A percentile compares a stretch with the other conserved stretches of the same genome.
Evolutionary conservation across 2,329 filamentous ascomycete species (phyloP).

Genomic region (Trichoderma sp.): DNA sequence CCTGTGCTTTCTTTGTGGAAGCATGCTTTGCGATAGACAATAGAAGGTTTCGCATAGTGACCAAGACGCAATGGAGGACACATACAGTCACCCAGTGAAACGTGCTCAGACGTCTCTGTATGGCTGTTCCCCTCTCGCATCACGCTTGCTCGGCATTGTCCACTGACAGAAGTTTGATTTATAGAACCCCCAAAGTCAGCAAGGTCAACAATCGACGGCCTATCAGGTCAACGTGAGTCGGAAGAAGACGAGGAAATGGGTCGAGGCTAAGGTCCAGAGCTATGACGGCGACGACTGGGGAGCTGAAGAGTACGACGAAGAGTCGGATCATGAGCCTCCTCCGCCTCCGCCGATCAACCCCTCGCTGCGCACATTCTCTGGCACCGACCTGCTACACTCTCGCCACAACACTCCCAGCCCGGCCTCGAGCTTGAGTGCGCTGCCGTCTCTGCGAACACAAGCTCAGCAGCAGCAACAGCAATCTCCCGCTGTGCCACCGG

Average conservation of each 20-base stretch:
- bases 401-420: constrained; percentile 10
- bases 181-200: constrained; percentile 34
- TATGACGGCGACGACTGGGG: constrained; percentile 97
- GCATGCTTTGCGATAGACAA: constrained; percentile 16
- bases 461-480: constrained; percentile 2
- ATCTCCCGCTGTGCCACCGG: background rate
- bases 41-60: constrained; percentile 11
- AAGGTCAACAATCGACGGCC: constrained; percentile 31
- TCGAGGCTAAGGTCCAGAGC: constrained; percentile 79
- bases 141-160: background rate
- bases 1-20: background rate
- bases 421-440: constrained; percentile 7
- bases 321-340: constrained; percentile 41
- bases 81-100: constrained; percentile 18
- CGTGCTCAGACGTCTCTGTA: constrained; percentile 21
- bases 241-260: constrained; percentile 92
- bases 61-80: constrained; percentile 22
- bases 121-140: background rate
- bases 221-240: constrained; percentile 88
- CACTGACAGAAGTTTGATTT: background rate
- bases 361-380: constrained; percentile 15
- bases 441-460: constrained; percentile 9
- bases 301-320: constrained; percentile 61
- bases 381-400: constrained; percentile 18
- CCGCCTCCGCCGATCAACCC: constrained; percentile 12